Evolutionary conservation across 345 rosid genomes (phyloP), one percentile per base, ranked within the genome.

Genomic region (Gynandropsis gynandra): DNA sequence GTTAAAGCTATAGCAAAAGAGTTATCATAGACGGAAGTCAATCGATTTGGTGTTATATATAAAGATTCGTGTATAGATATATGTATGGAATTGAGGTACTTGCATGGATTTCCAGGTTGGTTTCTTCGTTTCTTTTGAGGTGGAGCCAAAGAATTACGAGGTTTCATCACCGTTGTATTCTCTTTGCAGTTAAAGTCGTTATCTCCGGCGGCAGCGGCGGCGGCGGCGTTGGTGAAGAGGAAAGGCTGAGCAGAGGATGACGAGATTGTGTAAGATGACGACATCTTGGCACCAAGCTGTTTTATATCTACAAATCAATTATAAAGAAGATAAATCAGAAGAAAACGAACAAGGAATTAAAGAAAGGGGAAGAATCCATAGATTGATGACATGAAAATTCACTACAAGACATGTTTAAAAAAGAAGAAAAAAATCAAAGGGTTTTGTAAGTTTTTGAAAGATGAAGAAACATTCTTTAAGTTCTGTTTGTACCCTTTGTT

Each of bases 51-150:
- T 42, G 34, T 38, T 33, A 36, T 52, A 50, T 29, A 47, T 31
- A 39, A 37, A 38, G 47, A 52, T 7, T 16, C 7, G 53, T 16
- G 19, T 15, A 19, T 43, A 18, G 9, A 15, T 37, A n/a, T n/a
- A n/a, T n/a, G n/a, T n/a, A 37, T 34, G 19, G 19, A 42, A 34
- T 10, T 34, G 71, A 64, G 82, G 45, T 44, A 80, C 83, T 81
- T 84, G 77, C 94, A 69, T 72, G 94, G 85, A 39, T 69, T 77
- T 72, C 94, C 94, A 9, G 89, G 86, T 54, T 84, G 94, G 56
- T 84, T 81, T 72, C 89, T 76, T 70, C 71, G 79, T 52, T 74
- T 84, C 80, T 79, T 84, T 29, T 61, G 83, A 9, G 80, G 80
- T 35, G 70, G 74, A 59, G 72, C 64, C 18, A 81, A 65, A 24